Base-by-base conservation (phyloP, 176 grass and related monocot species). In the Triticum turgidum region DNA sequence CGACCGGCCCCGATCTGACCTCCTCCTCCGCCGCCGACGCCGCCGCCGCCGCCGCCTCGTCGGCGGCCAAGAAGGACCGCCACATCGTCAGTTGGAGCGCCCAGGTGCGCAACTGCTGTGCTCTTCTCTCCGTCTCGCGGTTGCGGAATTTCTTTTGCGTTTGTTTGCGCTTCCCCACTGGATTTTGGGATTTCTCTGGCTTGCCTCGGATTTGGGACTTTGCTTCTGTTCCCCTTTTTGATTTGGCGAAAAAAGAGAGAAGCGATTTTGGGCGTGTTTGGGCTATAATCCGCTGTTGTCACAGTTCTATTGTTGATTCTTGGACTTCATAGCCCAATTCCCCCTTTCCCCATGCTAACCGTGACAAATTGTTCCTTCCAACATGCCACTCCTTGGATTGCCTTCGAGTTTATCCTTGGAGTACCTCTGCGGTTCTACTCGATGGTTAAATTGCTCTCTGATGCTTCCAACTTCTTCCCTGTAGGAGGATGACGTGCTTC, bases 401-500 rank as follows among this genome's bases (percentile, higher is more conserved):
- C 56, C 20, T 75, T 24, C 7, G 35, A 66, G 25, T 9, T 9
- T 79, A 75, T 37, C 20, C 17, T 78, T 38, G 25, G 14, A 45
- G 4, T 29, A 69, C 66, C 34, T 65, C 77, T 65, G 63, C 11
- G 45, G 25, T 81, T 86, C 20, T 32, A 49, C 32, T 71, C 4
- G 9, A 52, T 6, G 67, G 35, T 22, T 61, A 74, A 80, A 41
- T 78, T 39, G 33, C 61, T 76, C 24, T 38, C 65, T 83, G 80
- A 75, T 72, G 81, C 72, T 83, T 20, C 35, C n/a, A 73, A 80
- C 18, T 90, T 83, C 51, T 68, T 89, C 44, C 29, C n/a, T 74
- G 86, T 54, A 99, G 94, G 94, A 96, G 90, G 94, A 99, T 81
- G 90, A 78, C 69, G 85, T 97, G 73, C 94, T 99, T 80, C 92